Base-by-base conservation (phyloP, 768 basidiomycete species). In the Mycena galericulata region DNA sequence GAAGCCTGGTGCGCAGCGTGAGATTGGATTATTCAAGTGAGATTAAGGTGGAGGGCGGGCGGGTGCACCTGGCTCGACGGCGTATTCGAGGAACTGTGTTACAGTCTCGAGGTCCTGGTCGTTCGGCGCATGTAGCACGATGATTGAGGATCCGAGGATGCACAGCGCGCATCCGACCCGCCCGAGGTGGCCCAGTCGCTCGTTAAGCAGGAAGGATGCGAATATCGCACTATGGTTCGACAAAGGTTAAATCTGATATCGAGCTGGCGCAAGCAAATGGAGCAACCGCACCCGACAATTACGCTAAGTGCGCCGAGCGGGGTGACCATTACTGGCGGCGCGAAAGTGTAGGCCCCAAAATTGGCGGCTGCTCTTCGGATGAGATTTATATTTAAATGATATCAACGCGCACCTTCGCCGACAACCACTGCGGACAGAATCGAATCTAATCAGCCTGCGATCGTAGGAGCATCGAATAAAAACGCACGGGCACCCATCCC, bases 301-400 rank as follows among this genome's bases (percentile, higher is more conserved):
- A 99, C 97, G 77, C 94, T 96, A 45, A 98, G 84, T 29, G 97
- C 96, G 61, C 97, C 97, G 18, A 99, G 81, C 1, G 97, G 97
- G 2, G 97, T 98, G 32, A 99, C 96, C 63, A 99, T 86, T 77
- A 98, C 96, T 73, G 97, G 95, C 67, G 97, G 97, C 5, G 97
- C 97, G 73, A 98, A 98, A 0, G 95, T 94, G 78, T 98, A 98
- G 15, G 97, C 97, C 7, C 96, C 96, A 80, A 99, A 99, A 81
- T 93, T 93, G 60, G 92, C 92, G 68, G 90, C 90, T 92, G 57
- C 34, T n/a, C n/a, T n/a, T n/a, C n/a, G n/a, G 20, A 47, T 24
- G 29, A 26, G 30, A 54, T 38, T 26, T 29, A 49, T 27, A 32
- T 60, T 46, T 60, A 29, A 24, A 29, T 36, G 59, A 45, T 41